phyloP scores from a whole-genome alignment of 2,329 filamentous ascomycete genomes.

The Fusarium pseudocircinatum region DNA sequence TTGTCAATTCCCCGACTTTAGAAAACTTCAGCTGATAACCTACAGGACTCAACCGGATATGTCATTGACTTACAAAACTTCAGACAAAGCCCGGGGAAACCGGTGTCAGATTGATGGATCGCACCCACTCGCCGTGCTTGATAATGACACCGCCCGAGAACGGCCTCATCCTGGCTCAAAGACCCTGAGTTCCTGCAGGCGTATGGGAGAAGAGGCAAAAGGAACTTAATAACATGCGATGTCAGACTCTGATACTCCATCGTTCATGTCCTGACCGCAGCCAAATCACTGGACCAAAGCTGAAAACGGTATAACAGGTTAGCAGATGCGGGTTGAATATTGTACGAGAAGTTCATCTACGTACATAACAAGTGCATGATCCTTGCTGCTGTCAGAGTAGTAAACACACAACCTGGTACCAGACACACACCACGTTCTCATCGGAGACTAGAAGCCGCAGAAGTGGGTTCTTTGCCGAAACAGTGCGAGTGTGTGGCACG shows the following conservation, averaged over 20 bases:
- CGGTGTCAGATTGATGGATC: constrained; percentile 18
- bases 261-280: constrained; percentile 21
- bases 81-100: constrained; percentile 17
- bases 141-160: constrained; percentile 17
- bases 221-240: constrained; percentile 34
- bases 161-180: constrained; percentile 4
- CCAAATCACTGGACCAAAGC: constrained; percentile 14
- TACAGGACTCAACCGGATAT: constrained; percentile 8
- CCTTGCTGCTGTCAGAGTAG: constrained; percentile 9
- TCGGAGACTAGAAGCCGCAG: constrained; percentile 19
- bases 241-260: constrained; percentile 14
- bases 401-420: background rate
- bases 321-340: constrained; percentile 11
- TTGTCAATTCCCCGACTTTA: background rate
- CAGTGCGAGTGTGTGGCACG: constrained; percentile 25
- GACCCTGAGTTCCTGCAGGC: constrained; percentile 15
- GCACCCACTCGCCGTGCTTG: constrained; percentile 7
- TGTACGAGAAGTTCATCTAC: constrained; percentile 17
- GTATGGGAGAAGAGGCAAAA: constrained; percentile 7
- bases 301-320: constrained; percentile 23
- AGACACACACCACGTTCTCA: constrained; percentile 21
- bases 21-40: constrained; percentile 5
- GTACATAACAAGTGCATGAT: constrained; percentile 11
- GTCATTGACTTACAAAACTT: background rate
- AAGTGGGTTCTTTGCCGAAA: constrained; percentile 26